These are phyloP conservation scores for Schwanniomyces yamadae DNA, from an alignment of 805 yeast species.

Conservation along the genomic window DNA sequence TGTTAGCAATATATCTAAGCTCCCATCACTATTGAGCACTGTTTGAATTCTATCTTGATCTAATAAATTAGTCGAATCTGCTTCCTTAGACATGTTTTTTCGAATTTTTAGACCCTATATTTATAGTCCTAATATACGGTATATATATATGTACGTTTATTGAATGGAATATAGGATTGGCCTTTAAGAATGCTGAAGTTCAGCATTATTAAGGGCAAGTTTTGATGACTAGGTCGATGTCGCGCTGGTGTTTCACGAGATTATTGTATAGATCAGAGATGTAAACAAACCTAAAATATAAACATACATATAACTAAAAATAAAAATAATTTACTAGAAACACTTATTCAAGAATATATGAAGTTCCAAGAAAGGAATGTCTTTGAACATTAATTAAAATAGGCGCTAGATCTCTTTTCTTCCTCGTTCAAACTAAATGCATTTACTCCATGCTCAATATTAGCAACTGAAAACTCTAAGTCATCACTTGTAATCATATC, in stretches of 20 bases:
- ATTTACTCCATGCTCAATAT: slow-evolving; percentile 37
- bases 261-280: too few species aligned
- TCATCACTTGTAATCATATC: slow-evolving; percentile 94
- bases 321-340: too few species aligned
- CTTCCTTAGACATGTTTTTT: slow-evolving; percentile 6
- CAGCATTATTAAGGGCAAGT: too few species aligned
- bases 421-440: slow-evolving; percentile 27
- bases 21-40: slow-evolving; percentile 67
- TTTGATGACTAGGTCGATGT: too few species aligned
- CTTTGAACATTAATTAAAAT: slow-evolving; percentile 8
- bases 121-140: not conserved
- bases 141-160: too few species aligned
- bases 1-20: slow-evolving; percentile 68
- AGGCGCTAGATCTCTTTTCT: slow-evolving; percentile 29
- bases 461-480: slow-evolving; percentile 79
- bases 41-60: slow-evolving; percentile 50
- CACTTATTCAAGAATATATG: too few species aligned
- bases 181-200: too few species aligned
- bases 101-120: too few species aligned
- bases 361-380: not conserved
- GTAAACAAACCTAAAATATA: too few species aligned
- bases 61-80: slow-evolving; percentile 26
- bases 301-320: too few species aligned
- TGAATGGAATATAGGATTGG: too few species aligned
- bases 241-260: too few species aligned